These are phyloP conservation scores for Macadamia integrifolia DNA, from an alignment of 164 flowering plant species.

Conservation along the genomic window DNA sequence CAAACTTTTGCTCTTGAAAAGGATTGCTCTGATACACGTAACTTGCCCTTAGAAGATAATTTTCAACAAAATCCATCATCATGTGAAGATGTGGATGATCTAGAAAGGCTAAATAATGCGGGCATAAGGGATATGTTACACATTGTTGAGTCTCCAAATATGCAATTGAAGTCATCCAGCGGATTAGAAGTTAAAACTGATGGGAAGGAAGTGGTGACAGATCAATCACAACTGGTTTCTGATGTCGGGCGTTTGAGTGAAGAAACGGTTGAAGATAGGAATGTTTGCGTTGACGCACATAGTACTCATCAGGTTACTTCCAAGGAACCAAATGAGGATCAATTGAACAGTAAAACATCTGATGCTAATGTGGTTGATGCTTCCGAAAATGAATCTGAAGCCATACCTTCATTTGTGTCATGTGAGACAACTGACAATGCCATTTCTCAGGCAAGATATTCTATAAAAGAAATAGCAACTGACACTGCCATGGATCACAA, in stretches of 20 bases:
- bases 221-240: constrained; percentile 1
- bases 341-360: constrained; percentile 8
- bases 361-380: constrained; percentile 19
- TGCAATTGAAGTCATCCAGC: constrained; percentile 9
- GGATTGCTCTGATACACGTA: constrained; percentile 11
- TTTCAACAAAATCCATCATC: constrained; percentile 11
- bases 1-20: constrained; percentile 7
- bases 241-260: constrained; percentile 4
- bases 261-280: constrained; percentile 12
- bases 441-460: constrained; percentile 9
- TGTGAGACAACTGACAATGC: constrained; percentile 12
- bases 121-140: constrained; percentile 4
- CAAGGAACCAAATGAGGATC: constrained; percentile 14
- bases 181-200: constrained; percentile 1
- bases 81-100: constrained; percentile 12
- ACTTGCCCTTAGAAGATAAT: constrained; percentile 8
- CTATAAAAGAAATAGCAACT: constrained; percentile 6
- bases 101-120: constrained; percentile 12
- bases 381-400: constrained; percentile 10
- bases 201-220: constrained; percentile 10
- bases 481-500: constrained; percentile 14
- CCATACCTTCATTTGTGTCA: constrained; percentile 11
- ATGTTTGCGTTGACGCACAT: constrained; percentile 4
- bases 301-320: constrained; percentile 11
- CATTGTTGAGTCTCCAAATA: constrained; percentile 9